Conservation (phyloP, 1,284 basidiomycete genomes). For the Cutaneotrichosporon dermatis region DNA sequence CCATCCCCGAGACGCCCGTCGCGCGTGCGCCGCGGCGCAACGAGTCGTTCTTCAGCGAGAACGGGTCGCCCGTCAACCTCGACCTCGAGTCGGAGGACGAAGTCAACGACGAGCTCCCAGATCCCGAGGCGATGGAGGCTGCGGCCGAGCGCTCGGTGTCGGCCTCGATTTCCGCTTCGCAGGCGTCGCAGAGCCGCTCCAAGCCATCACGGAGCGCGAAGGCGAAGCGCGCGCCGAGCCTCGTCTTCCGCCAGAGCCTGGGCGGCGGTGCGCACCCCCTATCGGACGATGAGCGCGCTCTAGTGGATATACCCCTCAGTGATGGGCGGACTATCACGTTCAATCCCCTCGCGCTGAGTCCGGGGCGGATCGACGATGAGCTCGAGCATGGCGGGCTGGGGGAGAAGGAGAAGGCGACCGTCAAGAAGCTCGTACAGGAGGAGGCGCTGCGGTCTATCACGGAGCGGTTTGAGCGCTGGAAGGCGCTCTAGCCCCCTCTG, state of each 20-base stretch:
- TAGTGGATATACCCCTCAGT: constrained; percentile 24
- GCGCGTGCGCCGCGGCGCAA: constrained; percentile 29
- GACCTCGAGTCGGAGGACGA: constrained; percentile 11
- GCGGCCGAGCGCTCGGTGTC: neutral
- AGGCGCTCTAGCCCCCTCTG: constrained; percentile 11
- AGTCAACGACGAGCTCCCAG: constrained; percentile 33
- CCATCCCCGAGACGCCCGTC: constrained; percentile 38
- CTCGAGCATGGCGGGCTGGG: constrained; percentile 31
- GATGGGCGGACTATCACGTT: constrained; percentile 37
- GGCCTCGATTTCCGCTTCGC: neutral
- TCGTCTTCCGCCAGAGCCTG: constrained; percentile 39
- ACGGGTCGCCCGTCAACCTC: constrained; percentile 29
- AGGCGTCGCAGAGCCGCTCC: no score
- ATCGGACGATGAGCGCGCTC: constrained; percentile 3
- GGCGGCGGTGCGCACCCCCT: neutral
- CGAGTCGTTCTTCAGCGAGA: constrained; percentile 35
- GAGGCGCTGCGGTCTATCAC: constrained; percentile 30
- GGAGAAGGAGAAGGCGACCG: constrained; percentile 24
- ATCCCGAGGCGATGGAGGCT: constrained; percentile 38
- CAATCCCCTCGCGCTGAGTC: constrained; percentile 33
- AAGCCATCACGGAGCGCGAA: no score
- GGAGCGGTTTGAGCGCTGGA: constrained; percentile 36
- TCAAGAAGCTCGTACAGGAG: constrained; percentile 17
- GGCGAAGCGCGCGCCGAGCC: constrained; percentile 23
- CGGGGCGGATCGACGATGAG: constrained; percentile 35